Percentiles rank a stretch among this genome's conserved stretches.
Evolutionary conservation across 148 eudicot genomes (phyloP).

Genomic region (Silene conica): DNA sequence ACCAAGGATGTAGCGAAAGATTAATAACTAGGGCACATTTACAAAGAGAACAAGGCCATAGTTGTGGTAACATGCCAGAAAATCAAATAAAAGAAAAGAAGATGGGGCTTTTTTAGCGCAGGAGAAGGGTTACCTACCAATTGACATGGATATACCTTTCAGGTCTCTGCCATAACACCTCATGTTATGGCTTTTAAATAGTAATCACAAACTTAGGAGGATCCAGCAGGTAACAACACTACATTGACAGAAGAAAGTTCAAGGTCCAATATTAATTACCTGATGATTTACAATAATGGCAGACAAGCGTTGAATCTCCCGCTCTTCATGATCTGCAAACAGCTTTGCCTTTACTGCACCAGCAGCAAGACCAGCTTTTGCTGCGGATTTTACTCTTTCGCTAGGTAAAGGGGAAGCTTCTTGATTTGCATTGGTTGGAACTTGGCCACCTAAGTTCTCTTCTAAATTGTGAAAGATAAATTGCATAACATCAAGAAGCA

Average conservation of each 20-base stretch:
- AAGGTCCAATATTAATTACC: conserved; percentile 40
- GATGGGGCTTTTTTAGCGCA: background rate
- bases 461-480: conserved; percentile 25
- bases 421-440: conserved; percentile 28
- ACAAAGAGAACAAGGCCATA: background rate
- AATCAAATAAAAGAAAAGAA: background rate
- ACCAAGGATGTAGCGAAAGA: background rate
- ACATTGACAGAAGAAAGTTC: background rate
- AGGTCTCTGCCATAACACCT: background rate
- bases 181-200: background rate
- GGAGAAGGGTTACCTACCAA: background rate
- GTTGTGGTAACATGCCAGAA: background rate
- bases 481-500: conserved; percentile 12
- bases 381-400: conserved; percentile 71
- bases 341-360: conserved; percentile 86
- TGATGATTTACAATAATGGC: conserved; percentile 94
- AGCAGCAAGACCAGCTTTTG: conserved; percentile 85
- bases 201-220: background rate
- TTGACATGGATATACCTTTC: background rate
- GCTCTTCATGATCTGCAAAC: conserved; percentile 96
- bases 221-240: background rate
- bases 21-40: background rate
- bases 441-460: conserved; percentile 33
- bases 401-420: conserved; percentile 48
- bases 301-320: conserved; percentile 91